phyloP scores from a whole-genome alignment of 306 rosid species.

The Luffa acutangula region DNA sequence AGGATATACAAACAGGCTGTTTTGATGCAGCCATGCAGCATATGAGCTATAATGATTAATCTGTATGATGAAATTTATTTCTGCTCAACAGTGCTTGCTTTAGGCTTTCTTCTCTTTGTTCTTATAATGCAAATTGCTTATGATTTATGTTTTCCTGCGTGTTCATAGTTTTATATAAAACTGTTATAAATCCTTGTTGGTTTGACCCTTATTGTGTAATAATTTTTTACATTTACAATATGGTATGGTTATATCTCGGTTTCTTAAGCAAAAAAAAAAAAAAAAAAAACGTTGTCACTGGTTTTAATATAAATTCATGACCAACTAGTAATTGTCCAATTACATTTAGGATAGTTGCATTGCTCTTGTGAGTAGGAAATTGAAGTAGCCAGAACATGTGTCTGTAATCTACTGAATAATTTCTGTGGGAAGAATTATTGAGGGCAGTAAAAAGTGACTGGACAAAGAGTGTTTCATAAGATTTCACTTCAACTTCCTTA shows the following conservation, averaged over 20 bases:
- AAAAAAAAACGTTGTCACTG: not conserved
- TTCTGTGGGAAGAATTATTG: not conserved
- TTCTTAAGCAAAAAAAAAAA: not conserved
- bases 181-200: not conserved
- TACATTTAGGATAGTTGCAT: not conserved
- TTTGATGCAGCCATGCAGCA: not conserved
- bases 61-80: not conserved
- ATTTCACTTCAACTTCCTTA: not conserved
- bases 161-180: not conserved
- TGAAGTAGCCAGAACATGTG: not conserved
- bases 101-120: not conserved
- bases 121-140: not conserved
- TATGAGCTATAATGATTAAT: not conserved
- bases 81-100: not conserved
- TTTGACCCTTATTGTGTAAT: not conserved
- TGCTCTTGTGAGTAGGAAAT: not conserved
- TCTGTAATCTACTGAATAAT: not conserved
- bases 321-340: not conserved
- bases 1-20: not conserved
- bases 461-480: not conserved
- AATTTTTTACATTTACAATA: not conserved
- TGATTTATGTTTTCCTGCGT: not conserved
- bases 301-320: not conserved
- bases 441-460: not conserved
- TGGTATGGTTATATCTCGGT: not conserved